These are phyloP conservation scores for Puya raimondii DNA, from an alignment of 176 grass and related monocot species.

Conservation along the genomic window DNA sequence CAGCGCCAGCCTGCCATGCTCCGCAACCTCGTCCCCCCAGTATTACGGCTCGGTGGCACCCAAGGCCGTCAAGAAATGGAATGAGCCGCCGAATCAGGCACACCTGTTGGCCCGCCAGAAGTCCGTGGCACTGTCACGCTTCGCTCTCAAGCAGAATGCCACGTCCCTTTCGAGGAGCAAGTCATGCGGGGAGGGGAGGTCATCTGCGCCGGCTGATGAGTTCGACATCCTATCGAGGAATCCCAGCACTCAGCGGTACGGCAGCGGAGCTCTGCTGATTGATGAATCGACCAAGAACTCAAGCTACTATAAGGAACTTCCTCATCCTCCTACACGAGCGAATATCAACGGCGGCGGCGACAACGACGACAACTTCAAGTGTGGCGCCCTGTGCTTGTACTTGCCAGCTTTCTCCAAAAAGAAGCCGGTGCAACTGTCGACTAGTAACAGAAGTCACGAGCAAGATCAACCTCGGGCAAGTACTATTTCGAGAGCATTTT, in stretches of 20 bases:
- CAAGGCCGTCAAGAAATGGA: constrained; percentile 15
- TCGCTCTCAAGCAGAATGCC: constrained; percentile 2
- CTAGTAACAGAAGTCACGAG: not conserved
- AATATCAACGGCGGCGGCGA: constrained; percentile 8
- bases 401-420: constrained; percentile 44
- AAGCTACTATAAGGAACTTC: not conserved
- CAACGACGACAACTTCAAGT: constrained; percentile 34
- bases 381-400: constrained; percentile 42
- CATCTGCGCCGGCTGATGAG: constrained; percentile 21
- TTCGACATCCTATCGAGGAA: constrained; percentile 30
- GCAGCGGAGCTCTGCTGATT: constrained; percentile 37
- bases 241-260: constrained; percentile 31
- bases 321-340: not conserved
- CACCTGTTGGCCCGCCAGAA: constrained; percentile 4
- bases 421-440: constrained; percentile 14
- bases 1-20: constrained; percentile 13
- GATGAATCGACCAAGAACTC: constrained; percentile 14
- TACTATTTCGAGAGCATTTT: constrained; percentile 29
- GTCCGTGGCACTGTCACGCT: constrained; percentile 3
- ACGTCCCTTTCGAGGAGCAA: constrained; percentile 26
- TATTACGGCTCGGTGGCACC: not conserved
- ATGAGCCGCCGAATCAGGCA: constrained; percentile 7
- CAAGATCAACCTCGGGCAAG: constrained; percentile 2
- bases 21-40: constrained; percentile 7
- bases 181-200: constrained; percentile 34